Conservation (phyloP, 257 asterid species). For the Haberlea rhodopensis region DNA sequence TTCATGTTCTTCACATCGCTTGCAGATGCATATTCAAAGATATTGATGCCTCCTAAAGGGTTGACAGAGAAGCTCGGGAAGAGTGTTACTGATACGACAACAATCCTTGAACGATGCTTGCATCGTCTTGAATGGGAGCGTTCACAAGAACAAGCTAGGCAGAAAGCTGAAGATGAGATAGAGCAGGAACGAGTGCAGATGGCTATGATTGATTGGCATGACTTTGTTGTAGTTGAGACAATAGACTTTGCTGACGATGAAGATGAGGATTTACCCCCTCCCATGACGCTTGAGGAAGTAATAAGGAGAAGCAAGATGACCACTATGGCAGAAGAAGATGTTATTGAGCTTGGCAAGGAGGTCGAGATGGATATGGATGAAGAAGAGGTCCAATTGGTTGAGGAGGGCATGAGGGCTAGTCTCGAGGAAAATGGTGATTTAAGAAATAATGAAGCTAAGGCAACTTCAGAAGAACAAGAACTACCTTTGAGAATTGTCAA, state of each 20-base stretch:
- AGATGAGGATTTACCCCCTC: conserved; percentile 95
- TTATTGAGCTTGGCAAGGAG: conserved; percentile 84
- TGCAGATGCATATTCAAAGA: conserved; percentile 94
- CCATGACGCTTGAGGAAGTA: conserved; percentile 96
- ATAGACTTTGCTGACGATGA: conserved; percentile 95
- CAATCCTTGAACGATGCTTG: conserved; percentile 79
- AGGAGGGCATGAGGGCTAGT: conserved; percentile 89
- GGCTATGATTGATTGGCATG: conserved; percentile 99
- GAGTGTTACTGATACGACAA: conserved; percentile 77
- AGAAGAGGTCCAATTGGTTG: conserved; percentile 91
- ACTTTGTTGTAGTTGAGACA: conserved; percentile 86
- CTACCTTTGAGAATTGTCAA: conserved; percentile 91
- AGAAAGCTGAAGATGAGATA: conserved; percentile 90
- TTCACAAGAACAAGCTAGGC: conserved; percentile 93
- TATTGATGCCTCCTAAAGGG: conserved; percentile 84
- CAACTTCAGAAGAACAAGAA: conserved; percentile 55
- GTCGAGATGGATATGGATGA: conserved; percentile 99
- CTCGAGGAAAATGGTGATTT: conserved; percentile 61
- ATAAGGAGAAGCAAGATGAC: conserved; percentile 90
- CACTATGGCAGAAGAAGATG: conserved; percentile 64
- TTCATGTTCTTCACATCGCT: conserved; percentile 93
- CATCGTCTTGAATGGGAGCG: conserved; percentile 94
- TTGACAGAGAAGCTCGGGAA: conserved; percentile 66
- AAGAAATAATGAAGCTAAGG: conserved; percentile 46
- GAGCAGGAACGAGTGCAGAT: conserved; percentile 85